Percentiles rank a stretch among this genome's conserved stretches.
These are phyloP conservation scores for Phytopythium sindhum DNA, from an alignment of 352 stramenopile species.

Conservation along the genomic window DNA sequence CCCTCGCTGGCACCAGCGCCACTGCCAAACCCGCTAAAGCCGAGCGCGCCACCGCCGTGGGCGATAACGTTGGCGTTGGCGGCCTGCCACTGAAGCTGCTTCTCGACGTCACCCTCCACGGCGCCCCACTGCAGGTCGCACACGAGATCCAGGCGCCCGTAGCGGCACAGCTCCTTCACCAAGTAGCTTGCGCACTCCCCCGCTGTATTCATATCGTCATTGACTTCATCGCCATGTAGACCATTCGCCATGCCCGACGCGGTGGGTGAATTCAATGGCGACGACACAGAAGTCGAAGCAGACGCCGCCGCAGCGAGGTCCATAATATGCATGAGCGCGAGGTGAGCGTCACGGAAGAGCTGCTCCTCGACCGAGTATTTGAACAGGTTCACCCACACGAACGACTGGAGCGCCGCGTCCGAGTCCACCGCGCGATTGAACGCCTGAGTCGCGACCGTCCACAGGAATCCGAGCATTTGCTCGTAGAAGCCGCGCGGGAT, in stretches of 20 bases:
- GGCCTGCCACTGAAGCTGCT: constrained; percentile 70
- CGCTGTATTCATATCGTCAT: constrained; percentile 29
- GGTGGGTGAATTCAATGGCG: constrained; percentile 7
- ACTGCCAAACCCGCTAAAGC: constrained; percentile 7
- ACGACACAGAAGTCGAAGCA: constrained; percentile 5
- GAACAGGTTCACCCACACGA: constrained; percentile 83
- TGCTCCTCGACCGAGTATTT: constrained; percentile 72
- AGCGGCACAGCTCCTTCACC: constrained; percentile 68
- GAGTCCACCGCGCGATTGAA: constrained; percentile 30
- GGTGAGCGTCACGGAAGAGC: constrained; percentile 57
- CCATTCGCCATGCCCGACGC: constrained; percentile 8
- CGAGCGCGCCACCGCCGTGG: constrained; percentile 12
- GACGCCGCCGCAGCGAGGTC: constrained; percentile 26
- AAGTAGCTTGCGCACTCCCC: constrained; percentile 70
- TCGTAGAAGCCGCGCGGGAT: constrained; percentile 51
- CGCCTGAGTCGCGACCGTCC: constrained; percentile 57
- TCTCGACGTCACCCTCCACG: constrained; percentile 58
- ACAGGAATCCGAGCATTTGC: constrained; percentile 61
- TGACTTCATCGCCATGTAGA: background rate
- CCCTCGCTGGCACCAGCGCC: background rate
- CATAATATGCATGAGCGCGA: constrained; percentile 69
- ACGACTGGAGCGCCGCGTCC: constrained; percentile 52
- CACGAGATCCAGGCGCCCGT: constrained; percentile 62
- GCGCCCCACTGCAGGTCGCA: constrained; percentile 71
- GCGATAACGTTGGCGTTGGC: constrained; percentile 56